A percentile compares a stretch with the other conserved stretches of the same genome.
phyloP scores from a whole-genome alignment of 345 rosid species.

The Gossypium mustelinum region DNA sequence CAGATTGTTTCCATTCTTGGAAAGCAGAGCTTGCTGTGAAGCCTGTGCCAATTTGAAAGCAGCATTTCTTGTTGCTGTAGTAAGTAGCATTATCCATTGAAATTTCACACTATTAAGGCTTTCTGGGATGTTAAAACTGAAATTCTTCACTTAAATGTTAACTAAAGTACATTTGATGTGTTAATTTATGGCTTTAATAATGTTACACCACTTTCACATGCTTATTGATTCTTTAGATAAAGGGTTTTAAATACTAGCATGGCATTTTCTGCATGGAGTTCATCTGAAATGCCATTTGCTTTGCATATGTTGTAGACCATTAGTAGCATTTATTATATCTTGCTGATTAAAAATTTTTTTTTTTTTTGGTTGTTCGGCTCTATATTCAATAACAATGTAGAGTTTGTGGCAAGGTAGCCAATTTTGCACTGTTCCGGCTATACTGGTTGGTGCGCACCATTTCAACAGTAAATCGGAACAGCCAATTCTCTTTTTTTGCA shows the following conservation, averaged over 20 bases:
- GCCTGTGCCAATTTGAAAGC: conserved; percentile 98
- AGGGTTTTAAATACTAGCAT: conserved; percentile 6
- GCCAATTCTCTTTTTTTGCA: too few relatives aligned
- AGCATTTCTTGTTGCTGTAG: conserved; percentile 93
- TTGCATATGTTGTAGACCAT: conserved; percentile 1
- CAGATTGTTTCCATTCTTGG: conserved; percentile 99
- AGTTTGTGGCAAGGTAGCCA: too few relatives aligned
- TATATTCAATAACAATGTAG: neutral
- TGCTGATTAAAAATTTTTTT: neutral
- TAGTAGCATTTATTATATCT: neutral
- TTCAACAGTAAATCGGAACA: too few relatives aligned
- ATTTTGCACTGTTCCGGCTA: too few relatives aligned
- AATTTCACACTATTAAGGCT: neutral
- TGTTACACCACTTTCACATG: neutral
- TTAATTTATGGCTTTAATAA: neutral
- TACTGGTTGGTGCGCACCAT: too few relatives aligned
- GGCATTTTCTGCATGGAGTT: neutral
- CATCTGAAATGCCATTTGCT: neutral
- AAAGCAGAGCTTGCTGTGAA: conserved; percentile 85
- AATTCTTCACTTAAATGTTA: neutral
- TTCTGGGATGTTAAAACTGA: neutral
- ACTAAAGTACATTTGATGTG: neutral
- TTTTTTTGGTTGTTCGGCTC: neutral
- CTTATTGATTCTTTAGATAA: neutral
- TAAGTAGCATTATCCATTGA: conserved; percentile 33